Evolutionary conservation across 345 rosid genomes (phyloP), one percentile per base, ranked within the genome.

Genomic region (Microcos paniculata): DNA sequence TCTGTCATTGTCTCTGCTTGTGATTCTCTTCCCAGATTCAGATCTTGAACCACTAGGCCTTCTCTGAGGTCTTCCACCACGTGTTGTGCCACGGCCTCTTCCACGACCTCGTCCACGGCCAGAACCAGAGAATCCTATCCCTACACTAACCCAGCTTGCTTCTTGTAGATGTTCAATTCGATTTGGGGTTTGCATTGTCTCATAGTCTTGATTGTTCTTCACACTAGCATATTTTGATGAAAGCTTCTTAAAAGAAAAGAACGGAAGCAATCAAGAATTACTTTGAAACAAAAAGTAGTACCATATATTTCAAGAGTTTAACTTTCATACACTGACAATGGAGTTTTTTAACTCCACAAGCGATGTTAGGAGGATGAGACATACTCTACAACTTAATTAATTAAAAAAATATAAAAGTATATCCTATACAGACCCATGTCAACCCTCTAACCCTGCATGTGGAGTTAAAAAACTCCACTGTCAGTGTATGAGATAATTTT

Each of bases 21-120:
- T 38, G 45, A 46, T 81, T 82, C 78, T 87, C 84, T 77, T 94
- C 82, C 89, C 82, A 52, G 83, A 74, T 62, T 81, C 87, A 8
- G 84, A 81, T 72, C 83, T 82, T 35, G 89, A 74, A 78, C 77
- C 72, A 24, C 33, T 24, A 4, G 57, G 70, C 77, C 76, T 78
- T 73, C 74, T 81, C 82, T 81, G 83, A 1, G 88, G 78, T 79
- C 85, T 88, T 75, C 84, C 85, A 31, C 86, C 83, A 10, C 86
- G 83, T 33, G 85, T 85, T 66, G 87, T 76, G 70, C 91, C 87
- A 42, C 84, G 81, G 26, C 85, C 87, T 70, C 86, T 80, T 73
- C 91, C 87, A 46, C 85, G 83, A 21, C 85, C 88, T 82, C 82
- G 82, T 66, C 86, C 86, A 30, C 82, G 82, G 8, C 87, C 79